Evolutionary conservation across 2,329 filamentous ascomycete species (phyloP), one percentile per base, ranked within the genome.

Genomic region (Sordariomycetes sp.): DNA sequence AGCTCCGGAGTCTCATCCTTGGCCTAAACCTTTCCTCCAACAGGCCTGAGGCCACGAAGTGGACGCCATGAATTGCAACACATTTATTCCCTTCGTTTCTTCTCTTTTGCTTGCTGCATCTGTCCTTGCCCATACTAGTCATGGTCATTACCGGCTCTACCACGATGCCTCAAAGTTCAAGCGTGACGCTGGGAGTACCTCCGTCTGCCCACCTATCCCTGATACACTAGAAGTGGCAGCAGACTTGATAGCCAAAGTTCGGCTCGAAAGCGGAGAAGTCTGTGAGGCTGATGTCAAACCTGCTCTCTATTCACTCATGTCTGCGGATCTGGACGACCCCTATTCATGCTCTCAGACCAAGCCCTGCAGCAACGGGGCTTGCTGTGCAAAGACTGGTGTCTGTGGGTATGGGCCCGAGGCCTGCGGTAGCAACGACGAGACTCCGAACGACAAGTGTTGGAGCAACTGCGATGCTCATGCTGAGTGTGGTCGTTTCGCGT

Each of bases 221-320:
- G 29, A 31, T 19, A 17, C 6, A 8, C 29, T 31, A 6, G 10
- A 17, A 9, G 20, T 10, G 8, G 29, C 10, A 6, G 16, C 10
- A 14, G 29, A 31, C 16, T 15, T 31, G 7, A 20, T 31, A 14
- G 29, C 29, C 29, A 31, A 31, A 15, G 17, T 31, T 15, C 11
- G 16, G 6, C 29, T 31, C 29, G 8, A 8, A 6, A 6, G 8
- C 6, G 29, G 16, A 6, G 29, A 31, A 16, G 14, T 41, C 4
- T 56, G 52, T 40, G 26, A 42, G 12, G 25, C 35, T 29, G 15
- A 39, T 29, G 46, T 54, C 3, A 52, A 55, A 29, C 60, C 55
- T 8, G 21, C n/a, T 8, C 8, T n/a, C n/a, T 24, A 8, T 8
- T 24, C 21, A 24, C n/a, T n/a, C 21, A 24, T 8, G n/a, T 24